phyloP scores from a whole-genome alignment of 306 rosid species.

The Glycine latifolia region DNA sequence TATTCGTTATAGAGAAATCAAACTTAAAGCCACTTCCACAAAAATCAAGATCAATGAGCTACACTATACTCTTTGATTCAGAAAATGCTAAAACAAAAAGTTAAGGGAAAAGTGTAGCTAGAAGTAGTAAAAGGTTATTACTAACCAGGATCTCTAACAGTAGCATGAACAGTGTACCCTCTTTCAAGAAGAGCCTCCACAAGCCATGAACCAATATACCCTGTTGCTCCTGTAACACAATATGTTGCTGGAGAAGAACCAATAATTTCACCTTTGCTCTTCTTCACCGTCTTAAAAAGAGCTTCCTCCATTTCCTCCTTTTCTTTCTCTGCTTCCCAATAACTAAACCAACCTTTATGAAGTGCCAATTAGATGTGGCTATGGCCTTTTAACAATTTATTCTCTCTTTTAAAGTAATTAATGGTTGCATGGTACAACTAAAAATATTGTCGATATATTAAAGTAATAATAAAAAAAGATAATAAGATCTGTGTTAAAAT shows the following conservation, averaged over 20 bases:
- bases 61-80: too few species aligned
- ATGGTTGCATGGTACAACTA: not conserved
- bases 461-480: not conserved
- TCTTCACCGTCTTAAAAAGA: not conserved
- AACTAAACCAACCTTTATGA: not conserved
- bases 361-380: not conserved
- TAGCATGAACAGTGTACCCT: constrained; percentile 73
- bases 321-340: constrained; percentile 7
- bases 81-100: too few species aligned
- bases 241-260: constrained; percentile 40
- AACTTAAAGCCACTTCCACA: too few species aligned
- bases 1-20: too few species aligned
- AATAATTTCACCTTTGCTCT: not conserved
- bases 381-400: not conserved
- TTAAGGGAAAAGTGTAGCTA: not conserved
- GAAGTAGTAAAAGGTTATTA: not conserved
- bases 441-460: not conserved
- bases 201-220: constrained; percentile 74
- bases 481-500: not conserved
- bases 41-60: too few species aligned
- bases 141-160: constrained; percentile 74
- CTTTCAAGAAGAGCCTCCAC: constrained; percentile 65
- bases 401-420: not conserved
- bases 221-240: constrained; percentile 75
- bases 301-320: constrained; percentile 42